A percentile compares a stretch with the other conserved stretches of the same genome.
Evolutionary conservation across 208 protist genomes (phyloP).

Genomic region (Trypanosoma boissoni): DNA sequence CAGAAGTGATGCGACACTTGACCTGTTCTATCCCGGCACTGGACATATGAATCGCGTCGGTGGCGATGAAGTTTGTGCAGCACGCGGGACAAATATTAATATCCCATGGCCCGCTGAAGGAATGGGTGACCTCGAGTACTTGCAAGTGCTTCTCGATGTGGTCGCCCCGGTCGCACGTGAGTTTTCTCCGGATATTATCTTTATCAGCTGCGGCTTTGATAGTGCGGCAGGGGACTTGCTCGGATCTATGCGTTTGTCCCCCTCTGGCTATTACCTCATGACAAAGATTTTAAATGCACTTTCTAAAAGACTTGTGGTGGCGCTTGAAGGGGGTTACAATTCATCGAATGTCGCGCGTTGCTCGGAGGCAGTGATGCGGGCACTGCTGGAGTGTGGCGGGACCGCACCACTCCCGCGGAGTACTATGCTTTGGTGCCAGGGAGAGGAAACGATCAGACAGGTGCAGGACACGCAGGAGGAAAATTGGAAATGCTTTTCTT

Average conservation of each 20-base stretch:
- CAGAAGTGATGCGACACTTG: constrained; percentile 14
- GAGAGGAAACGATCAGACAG: constrained; percentile 30
- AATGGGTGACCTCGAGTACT: constrained; percentile 94
- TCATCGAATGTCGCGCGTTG: constrained; percentile 77
- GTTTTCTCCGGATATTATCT: constrained; percentile 91
- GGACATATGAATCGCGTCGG: constrained; percentile 69
- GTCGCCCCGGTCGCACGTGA: constrained; percentile 87
- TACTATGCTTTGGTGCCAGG: constrained; percentile 61
- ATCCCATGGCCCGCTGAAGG: constrained; percentile 85
- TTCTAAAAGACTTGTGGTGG: constrained; percentile 65
- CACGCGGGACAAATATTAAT: constrained; percentile 93
- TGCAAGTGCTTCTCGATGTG: constrained; percentile 90
- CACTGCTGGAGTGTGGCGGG: constrained; percentile 48
- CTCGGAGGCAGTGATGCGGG: constrained; percentile 78
- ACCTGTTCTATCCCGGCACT: constrained; percentile 93
- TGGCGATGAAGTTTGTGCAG: constrained; percentile 43
- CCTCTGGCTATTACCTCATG: constrained; percentile 81
- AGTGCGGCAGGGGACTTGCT: constrained; percentile 92
- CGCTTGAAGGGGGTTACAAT: constrained; percentile 91
- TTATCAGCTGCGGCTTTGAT: constrained; percentile 96
- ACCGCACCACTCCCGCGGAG: constrained; percentile 30
- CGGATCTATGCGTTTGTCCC: constrained; percentile 79
- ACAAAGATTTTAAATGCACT: constrained; percentile 45
- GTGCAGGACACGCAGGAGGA: constrained; percentile 30
- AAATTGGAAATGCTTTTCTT: constrained; percentile 35